Evolutionary conservation across 2,329 filamentous ascomycete species (phyloP).

Genomic region (Malbranchea zuffiana): DNA sequence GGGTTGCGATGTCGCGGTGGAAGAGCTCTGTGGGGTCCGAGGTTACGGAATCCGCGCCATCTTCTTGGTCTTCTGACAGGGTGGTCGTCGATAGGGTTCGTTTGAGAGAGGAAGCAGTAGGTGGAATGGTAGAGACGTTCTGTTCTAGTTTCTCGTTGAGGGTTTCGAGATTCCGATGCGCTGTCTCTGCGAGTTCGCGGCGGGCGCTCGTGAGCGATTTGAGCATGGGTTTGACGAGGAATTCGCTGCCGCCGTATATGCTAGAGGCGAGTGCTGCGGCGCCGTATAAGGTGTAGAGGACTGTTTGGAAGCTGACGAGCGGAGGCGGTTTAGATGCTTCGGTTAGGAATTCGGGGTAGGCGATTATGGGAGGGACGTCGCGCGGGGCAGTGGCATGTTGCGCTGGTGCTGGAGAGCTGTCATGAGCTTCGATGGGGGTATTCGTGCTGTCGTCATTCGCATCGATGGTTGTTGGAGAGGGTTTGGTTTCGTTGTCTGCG

Average conservation of each 20-base stretch:
- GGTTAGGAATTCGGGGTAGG: slow-evolving; percentile 55
- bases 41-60: slow-evolving; percentile 36
- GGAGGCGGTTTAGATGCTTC: slow-evolving; percentile 49
- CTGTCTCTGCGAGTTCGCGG: slow-evolving; percentile 46
- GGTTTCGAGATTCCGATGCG: slow-evolving; percentile 41
- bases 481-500: slow-evolving; percentile 10
- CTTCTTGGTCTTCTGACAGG: slow-evolving; percentile 21
- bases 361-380: slow-evolving; percentile 49
- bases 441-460: background rate
- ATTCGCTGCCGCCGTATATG: slow-evolving; percentile 50
- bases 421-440: background rate
- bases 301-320: slow-evolving; percentile 46
- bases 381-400: slow-evolving; percentile 10
- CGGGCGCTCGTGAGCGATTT: slow-evolving; percentile 44
- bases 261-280: slow-evolving; percentile 45
- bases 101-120: slow-evolving; percentile 16
- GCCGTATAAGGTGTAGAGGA: slow-evolving; percentile 47
- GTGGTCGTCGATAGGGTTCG: slow-evolving; percentile 12
- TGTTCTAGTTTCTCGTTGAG: slow-evolving; percentile 47
- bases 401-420: background rate
- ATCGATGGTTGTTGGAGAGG: slow-evolving; percentile 4
- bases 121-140: slow-evolving; percentile 44
- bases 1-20: slow-evolving; percentile 52
- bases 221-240: slow-evolving; percentile 49
- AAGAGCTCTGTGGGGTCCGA: slow-evolving; percentile 55